Evolutionary conservation across 169 alveolate species (phyloP), one percentile per base, ranked within the genome.

Genomic region (Plasmodium cynomolgi): DNA sequence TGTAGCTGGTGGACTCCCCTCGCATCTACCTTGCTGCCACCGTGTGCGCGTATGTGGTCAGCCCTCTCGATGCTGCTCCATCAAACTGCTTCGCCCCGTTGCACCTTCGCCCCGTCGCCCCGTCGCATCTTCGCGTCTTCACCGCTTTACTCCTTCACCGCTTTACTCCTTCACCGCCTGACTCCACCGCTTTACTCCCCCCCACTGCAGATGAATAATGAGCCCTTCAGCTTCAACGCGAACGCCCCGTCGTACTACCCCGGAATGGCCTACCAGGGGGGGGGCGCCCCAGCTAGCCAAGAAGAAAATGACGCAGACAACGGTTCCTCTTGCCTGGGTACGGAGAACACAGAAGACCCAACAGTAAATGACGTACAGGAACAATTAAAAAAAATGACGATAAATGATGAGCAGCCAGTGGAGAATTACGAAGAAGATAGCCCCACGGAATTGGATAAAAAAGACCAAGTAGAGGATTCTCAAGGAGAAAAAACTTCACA

Each of bases 241-340:
- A 77, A 86, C 39, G 93, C 93, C 71, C 93, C 93, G 39, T 75
- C 85, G 39, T 86, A 86, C 71, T 86, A 86, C 68, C 93, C 93
- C 17, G 93, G 93, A 75, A 86, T 54, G 81, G 26, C 79, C 37
- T 71, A 86, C 80, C 80, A 86, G 44, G 86, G 81, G 47, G 50
- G 44, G 3, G 62, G 23, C 20, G 62, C 1, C 62, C 62, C 20
- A 13, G 62, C 5, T 1, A 50, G 62, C 62, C 62, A 50, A 15
- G 31, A 68, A 11, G 50, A 33, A 26, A 84, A 29, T 31, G 47
- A 73, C 17, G 62, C 37, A 6, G 74, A 47, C 31, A 29, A 73
- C 15, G 34, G 6, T n/a, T 31, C 31, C 5, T 33, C 39, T 2
- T 15, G 31, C 37, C 50, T 8, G 29, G 81, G 29, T 1, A 31